phyloP scores from a whole-genome alignment of 768 basidiomycete species.

The Auriscalpium microsporum region DNA sequence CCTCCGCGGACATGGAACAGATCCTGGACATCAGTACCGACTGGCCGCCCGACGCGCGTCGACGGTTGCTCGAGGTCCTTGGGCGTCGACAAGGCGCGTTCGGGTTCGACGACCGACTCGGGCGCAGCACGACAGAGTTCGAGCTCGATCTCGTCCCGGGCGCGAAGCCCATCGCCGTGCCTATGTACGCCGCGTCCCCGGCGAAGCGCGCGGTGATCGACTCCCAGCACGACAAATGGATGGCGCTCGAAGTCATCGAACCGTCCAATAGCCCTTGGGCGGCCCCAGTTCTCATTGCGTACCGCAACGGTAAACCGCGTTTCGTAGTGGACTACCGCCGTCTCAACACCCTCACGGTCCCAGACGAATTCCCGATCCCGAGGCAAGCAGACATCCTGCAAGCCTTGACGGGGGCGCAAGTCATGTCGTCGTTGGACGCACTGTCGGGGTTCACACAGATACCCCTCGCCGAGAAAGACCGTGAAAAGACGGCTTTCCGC shows the following conservation, averaged over 20 bases:
- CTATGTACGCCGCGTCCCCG: constrained; percentile 18
- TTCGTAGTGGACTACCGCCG: constrained; percentile 24
- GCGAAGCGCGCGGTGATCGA: constrained; percentile 5
- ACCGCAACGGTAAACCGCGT: constrained; percentile 26
- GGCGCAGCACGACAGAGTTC: neutral
- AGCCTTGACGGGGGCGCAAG: constrained; percentile 16
- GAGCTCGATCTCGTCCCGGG: constrained; percentile 13
- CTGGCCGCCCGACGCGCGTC: too few relatives aligned
- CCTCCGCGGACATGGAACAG: neutral
- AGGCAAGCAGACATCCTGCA: constrained; percentile 21
- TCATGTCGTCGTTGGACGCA: constrained; percentile 24
- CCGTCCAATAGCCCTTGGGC: constrained; percentile 29
- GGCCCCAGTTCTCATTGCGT: constrained; percentile 22
- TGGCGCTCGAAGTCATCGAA: constrained; percentile 27
- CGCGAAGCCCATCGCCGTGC: constrained; percentile 15
- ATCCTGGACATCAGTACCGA: neutral
- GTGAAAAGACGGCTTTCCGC: constrained; percentile 27
- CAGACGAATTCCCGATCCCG: constrained; percentile 22
- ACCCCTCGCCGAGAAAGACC: constrained; percentile 18
- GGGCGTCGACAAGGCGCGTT: too few relatives aligned
- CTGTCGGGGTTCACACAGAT: constrained; percentile 33
- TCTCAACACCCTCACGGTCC: constrained; percentile 13
- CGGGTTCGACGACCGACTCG: neutral
- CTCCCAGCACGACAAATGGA: constrained; percentile 15
- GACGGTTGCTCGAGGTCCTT: too few relatives aligned